Percentiles rank a stretch among this genome's conserved stretches.
These are phyloP conservation scores for Dendrothele bispora DNA, from an alignment of 768 basidiomycete genomes.

Conservation along the genomic window DNA sequence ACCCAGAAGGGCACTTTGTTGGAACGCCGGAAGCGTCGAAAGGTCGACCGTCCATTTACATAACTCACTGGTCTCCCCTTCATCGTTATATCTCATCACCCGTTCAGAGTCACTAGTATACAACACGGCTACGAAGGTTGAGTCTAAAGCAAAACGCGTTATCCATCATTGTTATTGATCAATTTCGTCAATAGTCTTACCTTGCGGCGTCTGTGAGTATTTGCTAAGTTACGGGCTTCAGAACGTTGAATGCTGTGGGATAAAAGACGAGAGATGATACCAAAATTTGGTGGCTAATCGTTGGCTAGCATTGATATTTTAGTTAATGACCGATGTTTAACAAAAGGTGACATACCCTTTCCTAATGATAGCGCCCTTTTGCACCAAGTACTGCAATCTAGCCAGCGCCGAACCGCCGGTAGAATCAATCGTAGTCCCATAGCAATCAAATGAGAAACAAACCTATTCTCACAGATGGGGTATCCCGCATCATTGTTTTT, in stretches of 20 bases:
- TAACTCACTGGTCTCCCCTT: constrained; percentile 72
- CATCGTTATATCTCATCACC: constrained; percentile 83
- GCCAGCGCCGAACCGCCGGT: too few relatives aligned
- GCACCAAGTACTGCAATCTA: constrained; percentile 85
- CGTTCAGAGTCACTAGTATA: constrained; percentile 77
- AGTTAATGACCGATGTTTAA: neutral
- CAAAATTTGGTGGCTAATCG: constrained; percentile 10
- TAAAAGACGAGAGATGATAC: neutral
- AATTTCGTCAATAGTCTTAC: constrained; percentile 27
- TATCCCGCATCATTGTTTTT: constrained; percentile 73
- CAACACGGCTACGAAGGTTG: constrained; percentile 77
- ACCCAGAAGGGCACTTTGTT: constrained; percentile 61
- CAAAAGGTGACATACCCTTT: constrained; percentile 62
- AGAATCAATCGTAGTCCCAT: too few relatives aligned
- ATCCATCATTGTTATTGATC: neutral
- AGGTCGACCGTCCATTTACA: constrained; percentile 91
- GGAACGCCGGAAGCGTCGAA: constrained; percentile 74
- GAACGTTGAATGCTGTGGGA: neutral
- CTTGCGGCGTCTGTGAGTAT: constrained; percentile 60
- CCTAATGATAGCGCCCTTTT: constrained; percentile 82
- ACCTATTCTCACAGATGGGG: constrained; percentile 85
- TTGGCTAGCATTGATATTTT: neutral
- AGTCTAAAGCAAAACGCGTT: constrained; percentile 46
- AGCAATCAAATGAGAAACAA: too few relatives aligned
- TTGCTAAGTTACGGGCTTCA: constrained; percentile 49